Evolutionary conservation across 2,329 filamentous ascomycete genomes (phyloP).

Genomic region (Moelleriella libera): DNA sequence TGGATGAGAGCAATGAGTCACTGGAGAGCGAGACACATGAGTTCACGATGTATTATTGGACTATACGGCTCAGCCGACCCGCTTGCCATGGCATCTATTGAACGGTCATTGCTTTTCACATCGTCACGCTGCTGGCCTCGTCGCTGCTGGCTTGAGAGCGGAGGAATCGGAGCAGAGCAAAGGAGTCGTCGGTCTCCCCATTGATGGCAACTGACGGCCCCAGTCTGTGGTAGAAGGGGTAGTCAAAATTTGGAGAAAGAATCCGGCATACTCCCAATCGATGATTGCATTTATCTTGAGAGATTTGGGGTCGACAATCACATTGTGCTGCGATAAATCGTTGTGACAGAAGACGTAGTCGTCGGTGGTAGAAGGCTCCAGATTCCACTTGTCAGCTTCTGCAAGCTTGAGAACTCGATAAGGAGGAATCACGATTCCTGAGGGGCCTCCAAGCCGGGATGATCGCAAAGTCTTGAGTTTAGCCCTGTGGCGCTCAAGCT

Average conservation of each 20-base stretch:
- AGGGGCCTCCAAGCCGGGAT: slow-evolving; percentile 13
- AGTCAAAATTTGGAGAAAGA: slow-evolving; percentile 15
- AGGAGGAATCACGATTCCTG: slow-evolving; percentile 16
- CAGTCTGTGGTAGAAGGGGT: slow-evolving; percentile 8
- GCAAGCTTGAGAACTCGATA: slow-evolving; percentile 12
- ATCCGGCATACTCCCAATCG: slow-evolving; percentile 24
- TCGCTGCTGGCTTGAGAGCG: background rate
- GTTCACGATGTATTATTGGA: too few relatives aligned
- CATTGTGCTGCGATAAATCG: slow-evolving; percentile 10
- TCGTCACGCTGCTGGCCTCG: too few relatives aligned
- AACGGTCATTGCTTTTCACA: too few relatives aligned
- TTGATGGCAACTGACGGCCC: slow-evolving; percentile 7
- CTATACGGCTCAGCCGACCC: too few relatives aligned
- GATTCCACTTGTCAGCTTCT: slow-evolving; percentile 10
- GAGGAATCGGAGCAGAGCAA: slow-evolving; percentile 4
- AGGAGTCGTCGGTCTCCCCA: slow-evolving; percentile 6
- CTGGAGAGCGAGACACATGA: too few relatives aligned
- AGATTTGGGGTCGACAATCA: slow-evolving; percentile 12
- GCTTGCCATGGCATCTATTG: too few relatives aligned
- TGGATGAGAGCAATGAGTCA: too few relatives aligned
- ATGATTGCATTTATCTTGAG: slow-evolving; percentile 19
- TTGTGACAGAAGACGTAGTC: slow-evolving; percentile 12
- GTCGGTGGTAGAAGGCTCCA: slow-evolving; percentile 6
- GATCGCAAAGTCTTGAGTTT: slow-evolving; percentile 14
- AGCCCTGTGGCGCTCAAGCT: slow-evolving; percentile 12